Base-by-base conservation (phyloP, 192 early-diverging fungal species). In the Coemansia sp. region DNA sequence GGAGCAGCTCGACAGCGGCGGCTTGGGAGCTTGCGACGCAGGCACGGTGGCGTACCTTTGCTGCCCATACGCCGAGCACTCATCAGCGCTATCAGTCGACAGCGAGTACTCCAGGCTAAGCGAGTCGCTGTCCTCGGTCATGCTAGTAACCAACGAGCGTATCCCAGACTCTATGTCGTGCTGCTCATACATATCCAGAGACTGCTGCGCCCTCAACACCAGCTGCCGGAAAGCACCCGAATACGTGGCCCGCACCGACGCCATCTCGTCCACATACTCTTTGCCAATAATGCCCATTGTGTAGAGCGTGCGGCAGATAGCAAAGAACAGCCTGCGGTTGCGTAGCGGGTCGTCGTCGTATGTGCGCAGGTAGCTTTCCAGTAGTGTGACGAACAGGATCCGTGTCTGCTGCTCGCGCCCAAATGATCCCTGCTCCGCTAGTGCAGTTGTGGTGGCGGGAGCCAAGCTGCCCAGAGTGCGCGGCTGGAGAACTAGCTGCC, bases 281-380 rank as follows among this genome's bases (percentile, higher is more conserved):
- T 87, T 85, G 50, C 87, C 87, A 55, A 92, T 87, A 20, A 93
- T 87, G 9, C 95, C 95, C 91, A 96, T 91, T 51, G 85, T 81
- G 34, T 85, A 88, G 11, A 98, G 80, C 7, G 91, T 95, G 50
- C 91, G 88, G 69, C 96, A 96, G 33, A 98, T 90, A 13, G 92
- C 78, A 63, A 90, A 93, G 63, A 98, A 98, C 16, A 96, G 78
- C 38, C 86, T 79, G 21, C 89, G 90, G 69, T 94, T 96, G 45
- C 88, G 86, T 70, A 95, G 87, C 2, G 92, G 92, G 38, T 87
- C 86, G 51, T 94, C 88, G 71, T 93, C 94, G 76, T 97, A 96
- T 20, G 94, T 74, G 34, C 86, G 74, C 68, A 93, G 94, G 82
- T 95, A 98, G 69, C 92, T 92, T 61, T 98, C 96, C 2, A 98